Conservation (phyloP, 2,329 filamentous ascomycete genomes). For the Ascochyta rabiei region DNA sequence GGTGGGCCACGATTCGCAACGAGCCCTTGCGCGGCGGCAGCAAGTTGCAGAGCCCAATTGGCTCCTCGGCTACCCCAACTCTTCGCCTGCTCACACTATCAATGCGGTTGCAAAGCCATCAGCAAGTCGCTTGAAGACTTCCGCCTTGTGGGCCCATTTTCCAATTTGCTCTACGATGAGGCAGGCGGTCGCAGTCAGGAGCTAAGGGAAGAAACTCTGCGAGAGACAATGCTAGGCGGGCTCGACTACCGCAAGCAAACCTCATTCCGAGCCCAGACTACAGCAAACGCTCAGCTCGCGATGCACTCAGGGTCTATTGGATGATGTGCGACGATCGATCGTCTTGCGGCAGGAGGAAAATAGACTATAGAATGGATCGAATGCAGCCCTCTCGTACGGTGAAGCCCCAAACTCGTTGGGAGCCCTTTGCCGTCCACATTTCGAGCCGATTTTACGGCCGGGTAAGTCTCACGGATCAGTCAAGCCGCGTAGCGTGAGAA, state of each 20-base stretch:
- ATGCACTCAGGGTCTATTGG: conserved; percentile 19
- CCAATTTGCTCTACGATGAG: conserved; percentile 21
- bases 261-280: conserved; percentile 16
- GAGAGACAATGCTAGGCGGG: conserved; percentile 21
- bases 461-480: conserved; percentile 34
- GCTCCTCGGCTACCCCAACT: conserved; percentile 29
- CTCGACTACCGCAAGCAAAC: conserved; percentile 13
- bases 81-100: conserved; percentile 25
- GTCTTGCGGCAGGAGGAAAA: conserved; percentile 23
- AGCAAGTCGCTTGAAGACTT: conserved; percentile 21
- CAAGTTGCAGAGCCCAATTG: conserved; percentile 36
- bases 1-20: conserved; percentile 45
- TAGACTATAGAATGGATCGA: conserved; percentile 22
- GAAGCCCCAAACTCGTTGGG: conserved; percentile 25
- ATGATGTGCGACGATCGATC: conserved; percentile 23
- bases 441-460: conserved; percentile 8
- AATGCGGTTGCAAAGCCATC: conserved; percentile 33
- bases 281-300: conserved; percentile 24
- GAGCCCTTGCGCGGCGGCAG: conserved; percentile 38
- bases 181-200: conserved; percentile 28
- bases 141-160: conserved; percentile 19
- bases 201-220: conserved; percentile 35
- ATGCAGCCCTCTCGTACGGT: conserved; percentile 37
- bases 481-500: conserved; percentile 32
- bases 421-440: conserved; percentile 26